phyloP scores from a whole-genome alignment of 805 yeast genomes.

The Aciculoconidium aculeatum region DNA sequence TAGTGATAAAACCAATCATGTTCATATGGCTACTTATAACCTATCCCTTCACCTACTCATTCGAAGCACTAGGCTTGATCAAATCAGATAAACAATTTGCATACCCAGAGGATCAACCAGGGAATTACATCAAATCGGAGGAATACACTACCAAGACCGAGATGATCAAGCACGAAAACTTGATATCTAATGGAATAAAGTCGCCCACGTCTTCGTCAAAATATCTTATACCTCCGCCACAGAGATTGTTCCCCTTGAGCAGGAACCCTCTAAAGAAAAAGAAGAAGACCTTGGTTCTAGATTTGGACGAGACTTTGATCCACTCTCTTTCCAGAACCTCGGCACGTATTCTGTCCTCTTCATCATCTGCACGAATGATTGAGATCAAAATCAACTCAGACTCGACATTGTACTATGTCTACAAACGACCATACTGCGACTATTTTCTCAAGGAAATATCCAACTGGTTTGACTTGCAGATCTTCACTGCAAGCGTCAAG shows the following conservation, averaged over 20 bases:
- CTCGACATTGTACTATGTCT: constrained; percentile 81
- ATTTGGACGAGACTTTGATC: constrained; percentile 89
- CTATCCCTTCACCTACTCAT: constrained; percentile 46
- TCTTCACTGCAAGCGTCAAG: constrained; percentile 91
- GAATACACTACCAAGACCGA: constrained; percentile 23
- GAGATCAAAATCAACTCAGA: constrained; percentile 69
- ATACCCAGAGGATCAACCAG: constrained; percentile 3
- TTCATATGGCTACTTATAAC: constrained; percentile 47
- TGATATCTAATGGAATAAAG: constrained; percentile 35
- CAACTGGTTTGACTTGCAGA: constrained; percentile 82
- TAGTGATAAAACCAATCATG: constrained; percentile 48
- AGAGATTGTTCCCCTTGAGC: constrained; percentile 34
- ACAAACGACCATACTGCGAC: constrained; percentile 89
- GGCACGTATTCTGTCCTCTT: constrained; percentile 34
- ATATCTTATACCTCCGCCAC: constrained; percentile 43
- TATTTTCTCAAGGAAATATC: constrained; percentile 71
- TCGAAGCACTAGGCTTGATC: constrained; percentile 17
- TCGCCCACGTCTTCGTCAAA: constrained; percentile 37
- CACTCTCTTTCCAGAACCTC: constrained; percentile 78
- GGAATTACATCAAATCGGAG: constrained; percentile 1
- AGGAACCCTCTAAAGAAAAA: constrained; percentile 33
- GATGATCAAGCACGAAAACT: constrained; percentile 34
- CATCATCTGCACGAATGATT: constrained; percentile 55
- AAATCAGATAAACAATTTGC: constrained; percentile 4
- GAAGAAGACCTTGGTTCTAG: constrained; percentile 73